These are phyloP conservation scores for Stagonosporopsis rhizophila DNA, from an alignment of 2,329 filamentous ascomycete genomes.

Conservation along the genomic window DNA sequence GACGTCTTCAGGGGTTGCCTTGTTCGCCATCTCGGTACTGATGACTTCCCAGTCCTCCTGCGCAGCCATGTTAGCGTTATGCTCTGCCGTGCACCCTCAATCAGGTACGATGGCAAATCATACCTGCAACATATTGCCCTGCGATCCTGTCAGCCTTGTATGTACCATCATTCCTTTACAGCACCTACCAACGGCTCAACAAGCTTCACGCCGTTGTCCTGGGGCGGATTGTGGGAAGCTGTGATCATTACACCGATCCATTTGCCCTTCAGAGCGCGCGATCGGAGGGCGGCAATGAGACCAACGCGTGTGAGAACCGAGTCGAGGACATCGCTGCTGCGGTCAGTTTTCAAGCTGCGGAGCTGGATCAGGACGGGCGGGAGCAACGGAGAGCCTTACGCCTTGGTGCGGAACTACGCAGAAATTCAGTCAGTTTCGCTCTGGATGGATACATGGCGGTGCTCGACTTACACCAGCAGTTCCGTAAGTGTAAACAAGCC, in stretches of 20 bases:
- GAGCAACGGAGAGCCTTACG: slow-evolving; percentile 56
- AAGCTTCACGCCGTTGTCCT: slow-evolving; percentile 75
- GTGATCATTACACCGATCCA: slow-evolving; percentile 87
- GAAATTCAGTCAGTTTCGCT: slow-evolving; percentile 17
- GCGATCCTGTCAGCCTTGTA: slow-evolving; percentile 23
- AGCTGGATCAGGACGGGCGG: not conserved
- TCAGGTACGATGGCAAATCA: not conserved
- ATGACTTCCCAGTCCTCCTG: slow-evolving; percentile 85
- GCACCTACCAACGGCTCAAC: slow-evolving; percentile 82
- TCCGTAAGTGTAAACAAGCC: slow-evolving; percentile 49
- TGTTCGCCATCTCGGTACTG: slow-evolving; percentile 89
- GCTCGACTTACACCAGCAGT: slow-evolving; percentile 57
- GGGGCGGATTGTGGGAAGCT: slow-evolving; percentile 69
- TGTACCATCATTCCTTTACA: not conserved
- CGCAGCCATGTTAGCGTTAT: slow-evolving; percentile 25
- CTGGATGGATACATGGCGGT: not conserved
- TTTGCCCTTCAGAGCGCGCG: slow-evolving; percentile 86
- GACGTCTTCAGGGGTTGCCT: slow-evolving; percentile 75
- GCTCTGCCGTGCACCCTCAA: not conserved
- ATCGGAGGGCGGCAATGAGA: slow-evolving; percentile 85
- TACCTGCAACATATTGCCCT: slow-evolving; percentile 87
- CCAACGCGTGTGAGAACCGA: slow-evolving; percentile 93
- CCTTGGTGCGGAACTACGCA: slow-evolving; percentile 71
- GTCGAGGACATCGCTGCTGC: slow-evolving; percentile 75
- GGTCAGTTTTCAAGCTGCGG: slow-evolving; percentile 43